A percentile compares a stretch with the other conserved stretches of the same genome.
Conservation (phyloP, 805 yeast species). For the Lipomyces yamanashiensis region DNA sequence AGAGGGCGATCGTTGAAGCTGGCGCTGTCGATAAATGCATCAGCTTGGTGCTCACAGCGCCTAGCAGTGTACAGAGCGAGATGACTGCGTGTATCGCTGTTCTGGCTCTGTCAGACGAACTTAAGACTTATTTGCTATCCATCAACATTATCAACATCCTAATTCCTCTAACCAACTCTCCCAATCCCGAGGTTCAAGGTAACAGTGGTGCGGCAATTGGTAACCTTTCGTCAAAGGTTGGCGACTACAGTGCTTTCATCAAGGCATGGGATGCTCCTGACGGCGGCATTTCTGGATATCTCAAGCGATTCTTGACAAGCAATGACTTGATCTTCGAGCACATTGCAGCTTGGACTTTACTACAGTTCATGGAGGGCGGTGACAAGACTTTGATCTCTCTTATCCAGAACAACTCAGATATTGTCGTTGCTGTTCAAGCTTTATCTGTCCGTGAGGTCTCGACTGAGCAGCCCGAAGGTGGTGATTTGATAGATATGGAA, state of each 20-base stretch:
- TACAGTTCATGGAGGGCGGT: slow-evolving; percentile 88
- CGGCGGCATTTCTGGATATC: slow-evolving; percentile 85
- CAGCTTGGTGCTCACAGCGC: slow-evolving; percentile 79
- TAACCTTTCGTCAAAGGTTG: slow-evolving; percentile 87
- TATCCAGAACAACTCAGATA: slow-evolving; percentile 44
- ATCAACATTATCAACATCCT: slow-evolving; percentile 85
- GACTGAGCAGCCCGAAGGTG: slow-evolving; percentile 20
- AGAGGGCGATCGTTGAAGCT: slow-evolving; percentile 88
- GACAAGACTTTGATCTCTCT: slow-evolving; percentile 57
- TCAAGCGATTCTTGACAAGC: slow-evolving; percentile 76
- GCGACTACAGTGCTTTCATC: slow-evolving; percentile 78
- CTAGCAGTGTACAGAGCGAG: slow-evolving; percentile 93
- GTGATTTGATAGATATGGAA: slow-evolving; percentile 31
- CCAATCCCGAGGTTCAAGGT: slow-evolving; percentile 94
- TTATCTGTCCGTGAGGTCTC: slow-evolving; percentile 44
- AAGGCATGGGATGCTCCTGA: slow-evolving; percentile 77
- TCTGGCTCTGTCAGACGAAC: slow-evolving; percentile 92
- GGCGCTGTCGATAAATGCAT: slow-evolving; percentile 95
- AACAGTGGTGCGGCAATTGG: slow-evolving; percentile 98
- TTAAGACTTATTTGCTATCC: slow-evolving; percentile 80
- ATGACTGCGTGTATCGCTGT: slow-evolving; percentile 97
- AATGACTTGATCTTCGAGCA: slow-evolving; percentile 95
- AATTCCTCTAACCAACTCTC: slow-evolving; percentile 86
- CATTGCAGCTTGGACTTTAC: slow-evolving; percentile 94
- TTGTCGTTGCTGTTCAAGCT: slow-evolving; percentile 43